Evolutionary conservation across 768 basidiomycete species (phyloP).

Genomic region (Suillus placidus): DNA sequence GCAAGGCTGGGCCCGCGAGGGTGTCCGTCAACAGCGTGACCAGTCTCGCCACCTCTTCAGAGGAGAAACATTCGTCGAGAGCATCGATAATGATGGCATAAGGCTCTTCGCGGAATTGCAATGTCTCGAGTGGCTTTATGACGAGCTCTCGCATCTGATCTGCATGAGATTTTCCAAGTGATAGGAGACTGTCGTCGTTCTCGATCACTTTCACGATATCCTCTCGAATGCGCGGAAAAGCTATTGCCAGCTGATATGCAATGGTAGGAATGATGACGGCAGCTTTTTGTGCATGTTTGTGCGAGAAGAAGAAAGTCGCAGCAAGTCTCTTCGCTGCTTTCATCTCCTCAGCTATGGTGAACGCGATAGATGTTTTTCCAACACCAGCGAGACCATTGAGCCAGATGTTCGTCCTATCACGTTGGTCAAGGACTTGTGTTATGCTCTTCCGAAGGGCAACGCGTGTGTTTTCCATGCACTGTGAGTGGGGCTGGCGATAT

Average conservation of each 20-base stretch:
- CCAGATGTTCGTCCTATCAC: no score
- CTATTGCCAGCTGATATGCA: conserved; percentile 20
- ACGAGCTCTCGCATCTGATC: conserved; percentile 20
- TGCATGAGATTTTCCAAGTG: conserved; percentile 3
- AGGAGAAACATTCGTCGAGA: conserved; percentile 16
- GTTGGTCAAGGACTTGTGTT: no score
- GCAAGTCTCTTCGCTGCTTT: conserved; percentile 14
- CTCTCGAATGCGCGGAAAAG: conserved; percentile 12
- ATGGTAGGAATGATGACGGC: conserved; percentile 17
- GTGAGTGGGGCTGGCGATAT: no score
- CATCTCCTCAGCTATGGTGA: no score
- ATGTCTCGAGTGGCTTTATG: conserved; percentile 15
- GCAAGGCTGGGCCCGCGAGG: conserved; percentile 9
- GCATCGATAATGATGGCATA: conserved; percentile 10
- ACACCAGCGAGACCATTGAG: no score
- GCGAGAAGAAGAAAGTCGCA: conserved; percentile 24
- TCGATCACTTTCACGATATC: conserved; percentile 18
- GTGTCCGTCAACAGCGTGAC: no score
- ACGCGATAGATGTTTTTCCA: no score
- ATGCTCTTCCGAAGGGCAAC: no score
- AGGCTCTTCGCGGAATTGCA: conserved; percentile 7
- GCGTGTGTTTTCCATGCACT: neutral
- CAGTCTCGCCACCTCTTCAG: conserved; percentile 13
- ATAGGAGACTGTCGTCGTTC: conserved; percentile 11
- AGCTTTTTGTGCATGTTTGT: conserved; percentile 9